Evolutionary conservation across 2,329 filamentous ascomycete species (phyloP), one percentile per base, ranked within the genome.

Genomic region (Trichoderma sp.): DNA sequence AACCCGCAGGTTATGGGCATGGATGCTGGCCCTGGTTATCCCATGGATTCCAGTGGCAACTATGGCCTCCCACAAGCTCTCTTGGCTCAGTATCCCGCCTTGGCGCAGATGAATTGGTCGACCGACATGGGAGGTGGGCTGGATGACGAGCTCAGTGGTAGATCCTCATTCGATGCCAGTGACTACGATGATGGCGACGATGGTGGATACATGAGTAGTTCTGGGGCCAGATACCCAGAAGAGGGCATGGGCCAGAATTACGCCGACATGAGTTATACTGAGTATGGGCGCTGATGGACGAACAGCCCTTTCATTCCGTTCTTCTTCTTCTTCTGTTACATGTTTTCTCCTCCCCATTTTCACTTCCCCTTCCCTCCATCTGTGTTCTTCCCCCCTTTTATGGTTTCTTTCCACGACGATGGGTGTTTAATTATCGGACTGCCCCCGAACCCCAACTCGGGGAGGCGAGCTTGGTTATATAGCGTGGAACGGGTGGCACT

Each of bases 21-120:
- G 78, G 89, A 91, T 57, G 84, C 88, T 55, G 86, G 86, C 75
- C 85, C 87, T 8, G 86, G 87, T 72, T 90, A 85, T 80, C 88
- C 82, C 1, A 85, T 90, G 76, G 88, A 90, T 75, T 78, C 86
- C 3, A 82, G 82, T 67, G 86, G 86, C 68, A 85, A 87, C 72
- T 93, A 92, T 78, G 85, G 88, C 47, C 86, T 98, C n/a, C 96
- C 96, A 1, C 93, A 93, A 4, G 95, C 95, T 1, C 84, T 99
- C 64, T 84, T 98, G 50, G 92, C 93, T 20, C 96, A 98, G 78
- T 98, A 98, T 80, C 96, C 96, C 13, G 95, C 94, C 4, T 84
- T 99, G n/a, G 94, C 95, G 28, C 92, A 91, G 68, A 88, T 98
- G 79, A 95, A 95, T 78, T 98, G 95, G 95, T 87, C 88, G 12